Evolutionary conservation across 352 stramenopile genomes (phyloP), one percentile per base, ranked within the genome.

Genomic region (Globisporangium paddicum): DNA sequence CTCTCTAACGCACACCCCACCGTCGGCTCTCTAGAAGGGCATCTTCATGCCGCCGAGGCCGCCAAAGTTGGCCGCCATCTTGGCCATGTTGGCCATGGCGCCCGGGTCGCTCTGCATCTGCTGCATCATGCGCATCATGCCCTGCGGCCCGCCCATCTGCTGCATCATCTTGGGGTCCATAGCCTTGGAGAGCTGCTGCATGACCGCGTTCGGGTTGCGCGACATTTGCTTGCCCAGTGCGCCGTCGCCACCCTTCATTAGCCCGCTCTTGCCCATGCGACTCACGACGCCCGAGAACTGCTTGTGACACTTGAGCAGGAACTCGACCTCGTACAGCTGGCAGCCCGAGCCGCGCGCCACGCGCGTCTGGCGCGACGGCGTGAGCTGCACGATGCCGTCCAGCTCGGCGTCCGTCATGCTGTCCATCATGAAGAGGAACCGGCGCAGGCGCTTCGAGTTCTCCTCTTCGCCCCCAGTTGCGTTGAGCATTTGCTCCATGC

Each of bases 341-440:
- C 80, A 96, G 26, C 96, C 96, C 6, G 91, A 97, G 13, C 96
- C 97, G 37, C 82, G 78, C 7, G 96, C 96, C 56, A 99, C 95
- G 26, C 95, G 92, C 35, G 68, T 70, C 59, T 95, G 83, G 28
- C 83, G 81, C 30, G 82, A 85, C 26, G 83, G 66, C 13, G 78
- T 79, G 4, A 96, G 63, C 52, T 75, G 68, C 30, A 88, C 78
- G n/a, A 91, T 52, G 25, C 87, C 96, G 69, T 99, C 98, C 2
- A 99, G 80, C 69, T 98, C 95, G 1, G 90, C 89, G 60, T 98
- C 89, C 5, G 91, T 98, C 97, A 99, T 99, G 62, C 81, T 98
- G 70, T 99, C 97, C 96, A 99, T 99, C 82, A 99, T 99, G 78
- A 97, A 99, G 67, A 99, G 84, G 75, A 99, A 99, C 46, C 93